Evolutionary conservation across 352 stramenopile species (phyloP).

Genomic region (Sclerospora graminicola): DNA sequence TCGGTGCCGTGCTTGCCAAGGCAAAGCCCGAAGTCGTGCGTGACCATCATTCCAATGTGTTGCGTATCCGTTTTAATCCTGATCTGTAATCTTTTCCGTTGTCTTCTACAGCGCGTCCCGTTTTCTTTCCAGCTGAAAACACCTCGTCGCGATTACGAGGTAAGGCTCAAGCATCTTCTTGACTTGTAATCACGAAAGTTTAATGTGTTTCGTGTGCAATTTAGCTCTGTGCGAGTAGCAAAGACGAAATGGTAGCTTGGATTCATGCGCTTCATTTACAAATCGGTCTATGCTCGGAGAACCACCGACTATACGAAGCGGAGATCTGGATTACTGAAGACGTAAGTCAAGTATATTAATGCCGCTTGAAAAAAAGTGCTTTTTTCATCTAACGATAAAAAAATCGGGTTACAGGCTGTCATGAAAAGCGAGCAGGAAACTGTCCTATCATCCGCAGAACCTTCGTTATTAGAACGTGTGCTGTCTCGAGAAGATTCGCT

Average conservation of each 20-base stretch:
- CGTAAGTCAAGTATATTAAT: conserved; percentile 32
- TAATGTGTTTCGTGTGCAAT: background rate
- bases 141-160: conserved; percentile 57
- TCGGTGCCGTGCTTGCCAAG: conserved; percentile 67
- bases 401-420: conserved; percentile 30
- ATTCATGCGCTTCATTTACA: conserved; percentile 74
- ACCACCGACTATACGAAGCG: conserved; percentile 67
- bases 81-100: background rate
- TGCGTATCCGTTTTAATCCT: background rate
- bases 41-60: background rate
- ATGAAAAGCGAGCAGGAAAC: conserved; percentile 45
- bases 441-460: conserved; percentile 29
- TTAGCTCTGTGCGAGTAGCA: conserved; percentile 63
- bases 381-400: background rate
- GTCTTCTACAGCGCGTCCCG: conserved; percentile 33
- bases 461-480: conserved; percentile 55
- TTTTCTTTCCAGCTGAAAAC: conserved; percentile 77
- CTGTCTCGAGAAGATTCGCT: conserved; percentile 63
- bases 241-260: conserved; percentile 76
- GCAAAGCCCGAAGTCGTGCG: conserved; percentile 62
- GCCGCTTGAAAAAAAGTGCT: background rate
- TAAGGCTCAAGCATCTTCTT: conserved; percentile 7
- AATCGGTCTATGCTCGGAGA: conserved; percentile 70
- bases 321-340: conserved; percentile 83
- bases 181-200: background rate